Percentiles rank a stretch among this genome's conserved stretches.
These are phyloP conservation scores for Malus hybrid DNA, from an alignment of 331 rosid species.

Conservation along the genomic window DNA sequence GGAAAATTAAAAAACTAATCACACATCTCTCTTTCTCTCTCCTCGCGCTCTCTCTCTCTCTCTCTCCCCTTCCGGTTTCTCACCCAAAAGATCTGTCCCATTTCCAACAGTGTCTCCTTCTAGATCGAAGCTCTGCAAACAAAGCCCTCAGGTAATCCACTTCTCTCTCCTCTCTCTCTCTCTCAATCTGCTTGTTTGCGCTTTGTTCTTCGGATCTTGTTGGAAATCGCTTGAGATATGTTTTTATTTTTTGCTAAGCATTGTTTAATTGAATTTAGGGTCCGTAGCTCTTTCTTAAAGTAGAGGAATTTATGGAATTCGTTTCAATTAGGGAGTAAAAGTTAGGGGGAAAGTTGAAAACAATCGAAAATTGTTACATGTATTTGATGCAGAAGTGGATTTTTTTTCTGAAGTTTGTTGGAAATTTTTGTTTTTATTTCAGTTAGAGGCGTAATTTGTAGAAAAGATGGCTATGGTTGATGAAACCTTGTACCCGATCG, in stretches of 20 bases:
- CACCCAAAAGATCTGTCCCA: constrained; percentile 23
- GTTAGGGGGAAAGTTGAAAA: neutral
- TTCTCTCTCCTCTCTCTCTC: neutral
- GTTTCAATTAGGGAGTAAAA: neutral
- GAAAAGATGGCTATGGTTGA: constrained; percentile 66
- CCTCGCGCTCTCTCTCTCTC: neutral
- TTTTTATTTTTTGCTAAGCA: neutral
- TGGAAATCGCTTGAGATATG: neutral
- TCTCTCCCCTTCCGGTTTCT: neutral
- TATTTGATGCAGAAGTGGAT: neutral
- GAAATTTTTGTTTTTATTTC: neutral
- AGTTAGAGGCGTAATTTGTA: constrained; percentile 15
- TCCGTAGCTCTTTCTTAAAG: neutral
- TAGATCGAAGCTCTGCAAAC: constrained; percentile 16
- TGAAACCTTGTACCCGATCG: constrained; percentile 75
- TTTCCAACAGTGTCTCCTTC: constrained; percentile 1
- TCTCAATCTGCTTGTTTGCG: neutral
- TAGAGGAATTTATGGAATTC: neutral
- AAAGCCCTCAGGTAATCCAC: constrained; percentile 18
- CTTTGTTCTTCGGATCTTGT: constrained; percentile 15
- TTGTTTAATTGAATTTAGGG: neutral
- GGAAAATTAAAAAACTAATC: constrained; percentile 6
- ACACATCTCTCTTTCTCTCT: neutral
- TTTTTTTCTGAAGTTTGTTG: neutral
- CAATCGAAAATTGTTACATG: neutral